phyloP scores from a whole-genome alignment of 345 rosid genomes.

The Aurinia saxatilis region DNA sequence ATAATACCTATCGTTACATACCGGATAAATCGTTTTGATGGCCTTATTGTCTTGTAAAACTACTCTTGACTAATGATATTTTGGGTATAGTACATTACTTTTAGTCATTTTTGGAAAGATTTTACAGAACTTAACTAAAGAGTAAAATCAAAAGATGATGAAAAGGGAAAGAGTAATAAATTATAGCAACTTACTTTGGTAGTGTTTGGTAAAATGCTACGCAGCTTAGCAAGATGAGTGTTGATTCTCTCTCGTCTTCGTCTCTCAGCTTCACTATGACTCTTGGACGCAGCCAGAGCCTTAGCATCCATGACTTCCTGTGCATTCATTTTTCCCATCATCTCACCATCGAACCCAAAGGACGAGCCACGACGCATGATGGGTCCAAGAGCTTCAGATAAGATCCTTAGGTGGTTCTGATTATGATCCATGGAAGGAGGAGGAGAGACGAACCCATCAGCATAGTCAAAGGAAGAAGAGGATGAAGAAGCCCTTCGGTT shows the following conservation, averaged over 20 bases:
- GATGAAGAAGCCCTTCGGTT: conserved; percentile 54
- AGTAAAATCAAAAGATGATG: background rate
- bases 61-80: background rate
- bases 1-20: background rate
- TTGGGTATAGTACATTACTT: background rate
- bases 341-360: conserved; percentile 74
- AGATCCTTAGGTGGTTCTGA: conserved; percentile 60
- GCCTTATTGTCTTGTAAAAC: no score
- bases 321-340: conserved; percentile 70
- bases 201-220: conserved; percentile 91
- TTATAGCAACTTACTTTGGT: conserved; percentile 65
- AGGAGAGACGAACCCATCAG: conserved; percentile 22
- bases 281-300: conserved; percentile 95
- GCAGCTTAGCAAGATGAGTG: conserved; percentile 86
- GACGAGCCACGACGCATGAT: conserved; percentile 51
- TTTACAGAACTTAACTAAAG: background rate
- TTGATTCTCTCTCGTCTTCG: conserved; percentile 94
- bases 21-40: background rate
- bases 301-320: conserved; percentile 98
- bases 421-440: conserved; percentile 36
- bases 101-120: background rate
- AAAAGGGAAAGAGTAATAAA: background rate
- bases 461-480: conserved; percentile 15
- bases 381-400: conserved; percentile 76
- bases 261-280: conserved; percentile 98